Conservation (phyloP, 306 rosid species). For the Cicer chorassanicum region DNA sequence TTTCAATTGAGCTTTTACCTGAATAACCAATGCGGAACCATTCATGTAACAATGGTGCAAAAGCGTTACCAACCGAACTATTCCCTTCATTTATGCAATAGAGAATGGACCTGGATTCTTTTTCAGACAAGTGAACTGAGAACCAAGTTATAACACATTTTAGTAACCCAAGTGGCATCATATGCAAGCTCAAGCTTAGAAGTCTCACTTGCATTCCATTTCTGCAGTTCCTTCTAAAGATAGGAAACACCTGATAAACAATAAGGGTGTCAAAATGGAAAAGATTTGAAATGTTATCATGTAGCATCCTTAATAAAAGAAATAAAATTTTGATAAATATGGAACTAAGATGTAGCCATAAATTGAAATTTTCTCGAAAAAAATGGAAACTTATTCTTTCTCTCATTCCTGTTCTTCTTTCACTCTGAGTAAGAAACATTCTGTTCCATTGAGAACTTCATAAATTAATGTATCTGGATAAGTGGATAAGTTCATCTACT, state of each 20-base stretch:
- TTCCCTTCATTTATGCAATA: constrained; percentile 54
- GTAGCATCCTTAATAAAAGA: constrained; percentile 36
- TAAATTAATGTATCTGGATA: constrained; percentile 13
- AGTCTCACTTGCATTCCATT: constrained; percentile 69
- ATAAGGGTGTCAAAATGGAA: constrained; percentile 44
- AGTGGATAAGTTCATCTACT: constrained; percentile 9
- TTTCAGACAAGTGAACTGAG: constrained; percentile 76
- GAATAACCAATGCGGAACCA: constrained; percentile 87
- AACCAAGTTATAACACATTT: constrained; percentile 83
- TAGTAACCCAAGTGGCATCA: constrained; percentile 93
- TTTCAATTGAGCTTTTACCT: constrained; percentile 73
- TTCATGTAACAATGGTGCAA: constrained; percentile 69
- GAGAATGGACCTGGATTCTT: constrained; percentile 67
- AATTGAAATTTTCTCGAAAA: constrained; percentile 17
- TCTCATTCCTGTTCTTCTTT: constrained; percentile 32
- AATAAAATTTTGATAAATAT: constrained; percentile 23
- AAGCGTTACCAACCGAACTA: constrained; percentile 54
- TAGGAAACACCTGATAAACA: constrained; percentile 76
- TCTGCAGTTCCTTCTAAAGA: constrained; percentile 60
- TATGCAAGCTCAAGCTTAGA: constrained; percentile 70
- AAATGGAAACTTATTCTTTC: constrained; percentile 22
- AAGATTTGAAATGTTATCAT: constrained; percentile 25
- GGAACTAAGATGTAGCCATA: constrained; percentile 10
- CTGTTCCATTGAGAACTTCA: constrained; percentile 27
- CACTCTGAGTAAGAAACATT: constrained; percentile 22